Evolutionary conservation across 2,329 filamentous ascomycete species (phyloP), one percentile per base, ranked within the genome.

Genomic region (Mycosphaerelloides madeirae): DNA sequence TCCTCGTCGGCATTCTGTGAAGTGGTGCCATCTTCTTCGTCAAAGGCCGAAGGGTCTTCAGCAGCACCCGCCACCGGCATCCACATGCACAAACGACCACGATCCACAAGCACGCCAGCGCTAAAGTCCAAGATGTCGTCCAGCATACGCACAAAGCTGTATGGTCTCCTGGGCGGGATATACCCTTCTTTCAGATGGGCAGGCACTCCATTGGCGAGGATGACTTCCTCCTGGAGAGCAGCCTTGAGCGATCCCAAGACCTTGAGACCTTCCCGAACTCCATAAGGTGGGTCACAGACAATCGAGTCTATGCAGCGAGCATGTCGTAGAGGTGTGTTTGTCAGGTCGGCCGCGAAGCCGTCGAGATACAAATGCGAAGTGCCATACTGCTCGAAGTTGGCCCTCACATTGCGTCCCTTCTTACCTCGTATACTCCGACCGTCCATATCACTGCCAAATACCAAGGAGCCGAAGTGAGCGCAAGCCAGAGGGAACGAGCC

Each of bases 231-330:
- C 8, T 64, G 62, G 58, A 68, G 44, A 13, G 55, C 49, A 5
- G 70, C 70, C 56, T 93, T 83, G 50, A 83, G 80, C 42, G 80
- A 77, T 1, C 93, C 93, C 1, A 98, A 74, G 2, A 98, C 91
- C 59, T 86, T 86, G 48, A 97, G 68, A 0, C 93, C 93, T 66
- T 98, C 93, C 37, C 93, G 78, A 5, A 98, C 89, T 2, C 93
- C 93, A 62, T 98, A 98, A 0, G 93, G 93, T 14, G 93, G 93
- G 68, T 98, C 93, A 59, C 90, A 97, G 6, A 97, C 75, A 47
- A 98, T 95, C 3, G 87, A 90, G 65, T 98, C 90, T 47, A 97
- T 80, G 53, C 84, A 77, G 39, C 79, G 65, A 25, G 66, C 67
- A 38, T 31, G 18, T 16, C 57, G 49, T 31, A 97, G 68, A 1